phyloP scores from a whole-genome alignment of 1,284 basidiomycete species.

The Hypsizygus ulmarius region DNA sequence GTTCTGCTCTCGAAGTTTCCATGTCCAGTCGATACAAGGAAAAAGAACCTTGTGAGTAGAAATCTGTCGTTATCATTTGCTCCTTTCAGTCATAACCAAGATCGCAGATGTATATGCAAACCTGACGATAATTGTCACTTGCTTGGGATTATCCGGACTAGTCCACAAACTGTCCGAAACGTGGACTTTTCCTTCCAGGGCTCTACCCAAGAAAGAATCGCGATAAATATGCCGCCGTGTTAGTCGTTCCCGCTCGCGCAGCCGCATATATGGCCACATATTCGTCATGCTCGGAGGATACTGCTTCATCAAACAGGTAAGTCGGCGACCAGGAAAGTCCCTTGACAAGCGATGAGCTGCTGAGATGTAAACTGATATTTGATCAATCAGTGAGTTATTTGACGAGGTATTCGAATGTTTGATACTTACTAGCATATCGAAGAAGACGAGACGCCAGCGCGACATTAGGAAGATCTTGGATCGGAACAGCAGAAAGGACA shows the following conservation, averaged over 20 bases:
- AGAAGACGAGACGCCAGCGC: conserved; percentile 54
- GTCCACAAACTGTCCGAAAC: conserved; percentile 54
- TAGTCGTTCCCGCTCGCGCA: conserved; percentile 43
- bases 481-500: conserved; percentile 47
- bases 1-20: conserved; percentile 22
- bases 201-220: conserved; percentile 46
- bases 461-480: conserved; percentile 42
- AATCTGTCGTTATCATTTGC: conserved; percentile 42
- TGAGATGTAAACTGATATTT: conserved; percentile 54
- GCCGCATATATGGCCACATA: conserved; percentile 65
- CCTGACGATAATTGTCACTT: conserved; percentile 57
- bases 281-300: conserved; percentile 50
- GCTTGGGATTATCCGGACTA: conserved; percentile 55
- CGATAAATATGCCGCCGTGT: conserved; percentile 38
- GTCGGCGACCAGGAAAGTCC: conserved; percentile 47
- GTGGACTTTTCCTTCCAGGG: conserved; percentile 29
- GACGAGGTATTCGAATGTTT: not conserved
- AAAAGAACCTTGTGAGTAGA: conserved; percentile 59
- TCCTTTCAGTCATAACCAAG: not conserved
- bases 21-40: conserved; percentile 50
- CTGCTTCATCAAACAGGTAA: conserved; percentile 35
- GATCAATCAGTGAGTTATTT: not conserved
- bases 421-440: conserved; percentile 58
- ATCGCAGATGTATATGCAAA: conserved; percentile 25
- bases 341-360: conserved; percentile 46